Evolutionary conservation across 352 stramenopile species (phyloP), one percentile per base, ranked within the genome.

Genomic region (Pythium pyrilobum): DNA sequence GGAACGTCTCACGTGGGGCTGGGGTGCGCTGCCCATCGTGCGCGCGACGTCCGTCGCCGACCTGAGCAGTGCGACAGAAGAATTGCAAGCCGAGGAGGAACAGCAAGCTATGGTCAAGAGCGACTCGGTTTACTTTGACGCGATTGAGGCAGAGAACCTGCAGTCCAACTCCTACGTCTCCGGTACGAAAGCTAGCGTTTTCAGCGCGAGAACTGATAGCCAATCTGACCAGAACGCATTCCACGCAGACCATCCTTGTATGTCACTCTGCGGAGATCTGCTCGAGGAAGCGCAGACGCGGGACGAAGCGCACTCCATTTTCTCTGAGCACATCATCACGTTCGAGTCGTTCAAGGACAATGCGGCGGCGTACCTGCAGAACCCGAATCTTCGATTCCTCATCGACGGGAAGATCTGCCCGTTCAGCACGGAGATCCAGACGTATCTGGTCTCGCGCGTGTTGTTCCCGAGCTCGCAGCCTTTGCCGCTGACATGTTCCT

Each of bases 81-180:
- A 72, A 23, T 51, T 44, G 0, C 42, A 63, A 5, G 54, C 43
- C 0, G 59, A 72, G 9, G 56, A 67, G 7, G 60, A 77, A 4
- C 28, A 72, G 20, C 72, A 66, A 3, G 55, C 34, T 28, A 85
- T 91, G 69, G 64, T 79, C 29, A 88, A 91, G 56, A 86, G 65
- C 36, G 70, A 71, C 8, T 88, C 78, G 0, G 60, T 93, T 2
- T 93, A 91, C 47, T 93, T 91, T 69, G 80, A 91, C 51, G 81
- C 78, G 0, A 67, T 93, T 21, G 79, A 90, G 27, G 64, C 62
- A 9, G 66, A 73, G 27, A 54, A 67, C 65, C 44, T 62, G 27
- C 29, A 67, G 20, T 24, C 40, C 2, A 51, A 39, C 24, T 4
- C 37, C 7, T 62, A 61, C 42, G 39, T 52, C 21, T 60, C 59